Evolutionary conservation across 2,329 filamentous ascomycete genomes (phyloP), one percentile per base, ranked within the genome.

Genomic region (Diaporthe aspalathi): DNA sequence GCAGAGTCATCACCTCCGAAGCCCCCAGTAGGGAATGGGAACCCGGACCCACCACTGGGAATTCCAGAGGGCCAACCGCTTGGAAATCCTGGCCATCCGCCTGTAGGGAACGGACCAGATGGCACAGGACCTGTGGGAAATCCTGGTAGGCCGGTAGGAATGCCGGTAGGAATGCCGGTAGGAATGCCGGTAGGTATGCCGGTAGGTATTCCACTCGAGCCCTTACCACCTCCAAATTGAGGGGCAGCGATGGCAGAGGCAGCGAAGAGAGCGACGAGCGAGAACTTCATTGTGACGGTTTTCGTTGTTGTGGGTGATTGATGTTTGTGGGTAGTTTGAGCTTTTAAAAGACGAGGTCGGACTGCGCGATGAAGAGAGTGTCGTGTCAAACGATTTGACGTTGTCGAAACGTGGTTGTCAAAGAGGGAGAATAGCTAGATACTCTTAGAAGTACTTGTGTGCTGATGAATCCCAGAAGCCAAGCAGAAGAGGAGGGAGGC

Each of bases 381-480:
- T 68, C 53, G 66, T 68, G 35, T 68, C 66, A 60, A 68, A 68
- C 66, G 53, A 60, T 60, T 60, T 45, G 66, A 68, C 53, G 66
- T 60, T 68, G 27, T 68, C 66, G n/a, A 68, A 68, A 68, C 66
- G 66, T 35, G 29, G 22, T 27, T 50, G n/a, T 50, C 40, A 68
- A 68, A 56, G 66, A 68, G 35, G 65, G 50, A 49, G 52, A 27
- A 45, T 11, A 49, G 43, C 43, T 49, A 38, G n/a, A 38, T 68
- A 49, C 52, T 47, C 22, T 27, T 50, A 45, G 52, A 57, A 68
- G 53, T 49, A 24, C 24, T 50, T 38, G 53, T 38, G 12, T 60
- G 53, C 17, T 47, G 53, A 27, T n/a, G 29, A 5, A 40, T 1
- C 3, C 1, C 8, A 16, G 16, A 9, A 56, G 22, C 2, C 1